These are phyloP conservation scores for Ceraceosorus guamensis DNA, from an alignment of 1,284 basidiomycete genomes.

Conservation along the genomic window DNA sequence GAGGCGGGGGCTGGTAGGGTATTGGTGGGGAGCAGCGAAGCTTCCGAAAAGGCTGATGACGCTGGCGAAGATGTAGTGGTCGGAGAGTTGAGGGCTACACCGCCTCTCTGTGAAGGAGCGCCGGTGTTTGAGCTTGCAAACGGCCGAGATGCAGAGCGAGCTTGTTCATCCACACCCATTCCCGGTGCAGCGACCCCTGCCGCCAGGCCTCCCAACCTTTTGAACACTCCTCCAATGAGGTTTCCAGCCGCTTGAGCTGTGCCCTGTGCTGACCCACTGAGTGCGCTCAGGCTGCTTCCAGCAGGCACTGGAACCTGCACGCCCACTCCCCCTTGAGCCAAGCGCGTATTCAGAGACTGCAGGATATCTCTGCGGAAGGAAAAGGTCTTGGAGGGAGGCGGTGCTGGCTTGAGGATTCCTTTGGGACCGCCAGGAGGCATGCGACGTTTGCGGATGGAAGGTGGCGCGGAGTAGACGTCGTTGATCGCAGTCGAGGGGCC, in stretches of 20 bases:
- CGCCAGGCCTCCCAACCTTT: conserved; percentile 28
- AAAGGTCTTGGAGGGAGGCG: conserved; percentile 32
- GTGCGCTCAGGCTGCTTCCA: conserved; percentile 2
- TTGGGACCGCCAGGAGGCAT: conserved; percentile 4
- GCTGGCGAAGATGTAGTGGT: conserved; percentile 4
- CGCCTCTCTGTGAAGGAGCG: not conserved
- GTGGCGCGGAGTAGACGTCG: too few species aligned
- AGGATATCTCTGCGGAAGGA: conserved; percentile 40
- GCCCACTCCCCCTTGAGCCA: conserved; percentile 44
- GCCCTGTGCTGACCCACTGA: conserved; percentile 3
- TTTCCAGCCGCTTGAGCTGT: conserved; percentile 26
- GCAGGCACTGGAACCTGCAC: conserved; percentile 39
- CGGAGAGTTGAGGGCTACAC: not conserved
- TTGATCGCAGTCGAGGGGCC: too few species aligned
- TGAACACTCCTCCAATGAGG: conserved; percentile 36
- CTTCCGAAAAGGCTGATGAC: not conserved
- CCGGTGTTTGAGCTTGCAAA: not conserved
- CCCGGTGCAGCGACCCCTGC: conserved; percentile 4
- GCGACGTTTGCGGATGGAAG: conserved; percentile 5
- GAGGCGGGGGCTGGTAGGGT: conserved; percentile 8
- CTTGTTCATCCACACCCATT: not conserved
- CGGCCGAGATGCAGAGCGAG: not conserved
- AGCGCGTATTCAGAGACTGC: conserved; percentile 37
- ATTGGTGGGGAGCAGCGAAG: conserved; percentile 1
- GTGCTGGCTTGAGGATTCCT: conserved; percentile 39